Conservation (phyloP, 345 rosid genomes). For the Populus nigra region DNA sequence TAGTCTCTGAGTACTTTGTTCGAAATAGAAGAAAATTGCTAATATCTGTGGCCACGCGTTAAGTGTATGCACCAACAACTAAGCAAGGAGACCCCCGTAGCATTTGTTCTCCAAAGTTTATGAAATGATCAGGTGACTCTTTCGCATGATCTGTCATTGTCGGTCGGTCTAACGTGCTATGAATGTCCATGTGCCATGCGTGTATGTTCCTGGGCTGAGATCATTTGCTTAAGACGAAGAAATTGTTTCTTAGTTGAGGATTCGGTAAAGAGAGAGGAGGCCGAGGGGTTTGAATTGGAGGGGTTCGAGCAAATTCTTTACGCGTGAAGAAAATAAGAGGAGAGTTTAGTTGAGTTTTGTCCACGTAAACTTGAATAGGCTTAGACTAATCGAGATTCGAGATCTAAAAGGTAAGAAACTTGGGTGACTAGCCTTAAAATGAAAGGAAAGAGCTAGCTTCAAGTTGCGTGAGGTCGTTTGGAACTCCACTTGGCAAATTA, state of each 20-base stretch:
- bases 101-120: background rate
- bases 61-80: background rate
- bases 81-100: background rate
- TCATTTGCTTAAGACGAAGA: background rate
- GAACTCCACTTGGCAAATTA: conserved; percentile 4
- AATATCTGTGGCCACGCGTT: background rate
- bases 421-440: background rate
- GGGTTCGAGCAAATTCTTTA: background rate
- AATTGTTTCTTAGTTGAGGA: background rate
- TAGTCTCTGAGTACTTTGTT: background rate
- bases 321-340: background rate
- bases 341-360: background rate
- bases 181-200: background rate
- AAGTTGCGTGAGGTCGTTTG: background rate
- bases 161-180: background rate
- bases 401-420: background rate
- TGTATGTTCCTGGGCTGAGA: background rate
- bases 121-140: background rate
- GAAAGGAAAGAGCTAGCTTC: background rate
- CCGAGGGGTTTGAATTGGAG: background rate
- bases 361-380: background rate
- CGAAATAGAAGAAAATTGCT: background rate
- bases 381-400: background rate
- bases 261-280: too few species aligned
- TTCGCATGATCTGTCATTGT: background rate